These are phyloP conservation scores for Trypanosoma lewisi DNA, from an alignment of 208 protist species.

Conservation along the genomic window DNA sequence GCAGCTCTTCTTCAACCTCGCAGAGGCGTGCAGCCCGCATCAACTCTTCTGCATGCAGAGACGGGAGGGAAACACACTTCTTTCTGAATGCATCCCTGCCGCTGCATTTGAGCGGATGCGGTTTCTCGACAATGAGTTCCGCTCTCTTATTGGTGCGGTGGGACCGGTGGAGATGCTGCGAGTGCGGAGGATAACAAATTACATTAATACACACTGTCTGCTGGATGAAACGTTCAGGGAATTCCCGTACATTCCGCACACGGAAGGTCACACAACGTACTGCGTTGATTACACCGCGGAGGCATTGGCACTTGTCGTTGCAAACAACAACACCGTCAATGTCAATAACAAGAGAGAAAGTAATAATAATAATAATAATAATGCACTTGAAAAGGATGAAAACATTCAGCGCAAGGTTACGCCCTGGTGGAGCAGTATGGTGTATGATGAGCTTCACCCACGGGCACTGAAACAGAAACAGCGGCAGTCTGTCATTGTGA, in stretches of 20 bases:
- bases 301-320: constrained; percentile 47
- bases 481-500: constrained; percentile 76
- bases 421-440: constrained; percentile 84
- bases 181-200: constrained; percentile 27
- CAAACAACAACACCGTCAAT: constrained; percentile 24
- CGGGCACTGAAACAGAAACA: constrained; percentile 39
- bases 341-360: neutral
- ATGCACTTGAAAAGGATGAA: constrained; percentile 29
- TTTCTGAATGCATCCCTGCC: constrained; percentile 76
- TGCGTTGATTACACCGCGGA: constrained; percentile 82
- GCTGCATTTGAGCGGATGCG: constrained; percentile 80
- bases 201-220: constrained; percentile 15
- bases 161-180: constrained; percentile 68
- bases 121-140: constrained; percentile 70
- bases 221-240: constrained; percentile 44
- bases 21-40: constrained; percentile 47
- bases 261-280: constrained; percentile 37
- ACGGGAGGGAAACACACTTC: constrained; percentile 75
- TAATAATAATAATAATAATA: constrained; percentile 5
- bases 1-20: constrained; percentile 71
- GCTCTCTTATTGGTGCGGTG: constrained; percentile 56
- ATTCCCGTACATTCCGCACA: constrained; percentile 75
- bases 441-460: constrained; percentile 89
- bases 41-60: constrained; percentile 75
- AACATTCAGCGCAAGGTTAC: constrained; percentile 88